Base-by-base conservation (phyloP, 495 filamentous ascomycete species). In the Penicillium ochrochloron region DNA sequence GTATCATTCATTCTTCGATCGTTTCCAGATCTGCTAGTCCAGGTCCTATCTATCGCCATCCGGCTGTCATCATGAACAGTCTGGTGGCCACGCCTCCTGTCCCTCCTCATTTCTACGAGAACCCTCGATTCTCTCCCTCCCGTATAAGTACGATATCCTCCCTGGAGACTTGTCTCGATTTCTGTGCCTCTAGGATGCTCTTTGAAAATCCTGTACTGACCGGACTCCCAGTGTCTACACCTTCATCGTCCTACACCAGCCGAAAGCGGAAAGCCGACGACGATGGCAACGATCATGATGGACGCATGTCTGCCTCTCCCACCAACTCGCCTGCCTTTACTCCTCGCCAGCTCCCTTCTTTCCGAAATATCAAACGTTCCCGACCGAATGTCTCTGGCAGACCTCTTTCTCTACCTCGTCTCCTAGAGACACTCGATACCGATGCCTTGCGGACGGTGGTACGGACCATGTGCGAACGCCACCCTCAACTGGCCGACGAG, bases 211-310 rank as follows among this genome's bases (percentile, higher is more conserved):
- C 27, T 3, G 52, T 61, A 61, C 71, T 81, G 56, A 77, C 67
- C 60, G 11, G 55, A 33, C 14, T 66, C 57, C 50, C 63, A 88
- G 87, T 84, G 80, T 85, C 85, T 66, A 76, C 82, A 78, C 67
- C 84, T 77, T 70, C 76, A 64, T 76, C 84, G 70, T 76, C 78
- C 71, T 77, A 76, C 72, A 80, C 64, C 72, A 85, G 68, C 73
- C 86, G 91, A 69, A 97, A 97, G 83, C 89, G 93, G 78, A 96
- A 96, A 81, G 92, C 90, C 63, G 91, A 92, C 64, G 93, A 96
- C 62, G 91, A 95, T 68, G 76, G 78, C 69, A 78, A 78, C 66
- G 86, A 86, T 69, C 72, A 82, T 51, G 88, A 89, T 72, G 90
- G 92, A 71, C 90, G 91, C 66, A 96, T 96, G 92, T 94, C 90